phyloP scores from a whole-genome alignment of 2,329 filamentous ascomycete genomes.

The Sarocladium brachiariae region DNA sequence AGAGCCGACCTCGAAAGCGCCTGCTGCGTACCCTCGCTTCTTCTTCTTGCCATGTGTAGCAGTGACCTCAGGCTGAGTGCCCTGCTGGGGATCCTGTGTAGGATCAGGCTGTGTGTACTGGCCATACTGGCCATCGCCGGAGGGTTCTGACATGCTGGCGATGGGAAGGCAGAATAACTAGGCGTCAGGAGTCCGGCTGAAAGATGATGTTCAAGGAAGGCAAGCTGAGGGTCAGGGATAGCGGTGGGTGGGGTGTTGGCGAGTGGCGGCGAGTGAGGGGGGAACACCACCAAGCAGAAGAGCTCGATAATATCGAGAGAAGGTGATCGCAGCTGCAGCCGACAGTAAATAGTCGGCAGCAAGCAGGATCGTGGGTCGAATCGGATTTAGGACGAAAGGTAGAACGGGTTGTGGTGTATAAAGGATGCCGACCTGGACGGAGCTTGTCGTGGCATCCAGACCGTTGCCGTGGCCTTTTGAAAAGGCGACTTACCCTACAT shows the following conservation, averaged over 20 bases:
- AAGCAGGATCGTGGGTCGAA: constrained; percentile 2
- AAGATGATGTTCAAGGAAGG: not conserved
- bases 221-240: constrained; percentile 1
- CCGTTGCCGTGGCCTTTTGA: constrained; percentile 7
- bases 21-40: constrained; percentile 89
- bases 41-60: constrained; percentile 63
- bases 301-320: not conserved
- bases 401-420: not conserved
- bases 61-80: constrained; percentile 20
- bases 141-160: constrained; percentile 47
- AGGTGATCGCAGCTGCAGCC: not conserved
- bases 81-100: constrained; percentile 28
- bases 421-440: not conserved
- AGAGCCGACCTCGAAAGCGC: constrained; percentile 86
- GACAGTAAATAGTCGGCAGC: constrained; percentile 1
- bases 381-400: not conserved
- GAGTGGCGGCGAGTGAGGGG: constrained; percentile 5
- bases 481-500: not conserved
- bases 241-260: constrained; percentile 7
- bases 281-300: not conserved
- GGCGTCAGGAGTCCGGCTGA: not conserved
- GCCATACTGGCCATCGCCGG: constrained; percentile 44
- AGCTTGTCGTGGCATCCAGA: constrained; percentile 7
- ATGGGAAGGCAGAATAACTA: not conserved
- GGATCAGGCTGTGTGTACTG: constrained; percentile 38